Evolutionary conservation across 75 land plant genomes (phyloP).

Genomic region (Pinus taeda): DNA sequence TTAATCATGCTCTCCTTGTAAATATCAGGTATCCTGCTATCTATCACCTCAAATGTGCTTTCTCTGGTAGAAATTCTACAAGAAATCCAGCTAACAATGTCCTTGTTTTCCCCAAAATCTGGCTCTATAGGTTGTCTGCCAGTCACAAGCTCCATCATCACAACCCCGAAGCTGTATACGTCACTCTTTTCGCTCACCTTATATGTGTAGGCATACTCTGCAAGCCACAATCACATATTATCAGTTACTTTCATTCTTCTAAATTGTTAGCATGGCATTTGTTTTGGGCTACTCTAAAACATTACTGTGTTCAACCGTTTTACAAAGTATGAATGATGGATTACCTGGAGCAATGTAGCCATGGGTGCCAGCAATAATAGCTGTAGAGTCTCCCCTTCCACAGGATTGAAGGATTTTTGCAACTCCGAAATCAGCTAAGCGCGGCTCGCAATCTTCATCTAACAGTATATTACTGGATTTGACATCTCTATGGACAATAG

Average conservation of each 20-base stretch:
- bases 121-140: conserved; percentile 60
- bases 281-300: no score
- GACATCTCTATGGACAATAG: conserved; percentile 66
- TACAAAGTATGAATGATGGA: neutral
- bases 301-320: no score
- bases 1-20: conserved; percentile 37
- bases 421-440: conserved; percentile 71
- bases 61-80: conserved; percentile 24
- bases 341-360: conserved; percentile 84
- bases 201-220: conserved; percentile 70
- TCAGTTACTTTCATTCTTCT: neutral
- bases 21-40: conserved; percentile 22
- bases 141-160: conserved; percentile 71
- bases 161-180: conserved; percentile 84
- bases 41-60: conserved; percentile 26
- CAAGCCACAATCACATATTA: neutral
- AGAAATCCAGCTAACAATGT: conserved; percentile 56
- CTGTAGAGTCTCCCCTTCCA: conserved; percentile 16
- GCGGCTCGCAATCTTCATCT: conserved; percentile 40
- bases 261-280: neutral
- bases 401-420: conserved; percentile 39
- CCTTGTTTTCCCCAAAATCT: conserved; percentile 61
- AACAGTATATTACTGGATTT: conserved; percentile 74
- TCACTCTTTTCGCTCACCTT: conserved; percentile 73
- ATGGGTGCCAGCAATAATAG: conserved; percentile 45